Base-by-base conservation (phyloP, 352 stramenopile species). In the Pythium chondricola region DNA sequence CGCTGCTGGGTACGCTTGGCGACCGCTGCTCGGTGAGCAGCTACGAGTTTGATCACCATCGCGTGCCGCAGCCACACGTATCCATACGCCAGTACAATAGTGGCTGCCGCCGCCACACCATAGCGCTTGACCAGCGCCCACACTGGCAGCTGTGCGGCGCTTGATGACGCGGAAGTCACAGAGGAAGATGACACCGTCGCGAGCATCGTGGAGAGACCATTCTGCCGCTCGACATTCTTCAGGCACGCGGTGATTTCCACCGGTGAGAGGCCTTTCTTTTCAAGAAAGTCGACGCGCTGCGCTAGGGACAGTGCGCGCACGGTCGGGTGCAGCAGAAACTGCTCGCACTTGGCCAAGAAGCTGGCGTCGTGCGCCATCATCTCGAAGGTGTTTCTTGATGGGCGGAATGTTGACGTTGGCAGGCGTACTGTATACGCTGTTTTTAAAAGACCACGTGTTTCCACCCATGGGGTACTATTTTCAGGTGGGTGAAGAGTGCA, bases 221-320 rank as follows among this genome's bases (percentile, higher is more conserved):
- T 78, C 35, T 68, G 69, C 8, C 48, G 61, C 59, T 86, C 60
- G 27, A 86, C 50, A 33, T 54, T 72, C 52, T 73, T 78, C 14
- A 88, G 56, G 44, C 70, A 84, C 29, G 66, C 49, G 5, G 72
- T 85, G 42, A 88, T 85, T 46, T 88, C 58, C 35, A 78, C 71
- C 2, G 77, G 68, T 2, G 74, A 73, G n/a, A 88, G 50, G 0
- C 77, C 77, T 52, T 88, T 88, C 36, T 77, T 67, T 65, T 88
- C 77, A 9, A 88, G 51, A 36, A 88, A 88, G 36, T 85, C 77
- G 14, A 88, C 77, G 33, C 74, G 74, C 51, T 88, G 68, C 18
- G 77, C 74, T 6, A 88, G 67, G 3, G 77, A 85, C 35, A 86
- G 60, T 20, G 68, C 52, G 8, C 77, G 74, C 44, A 88, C 77